Base-by-base conservation (phyloP, 805 yeast species). In the Tetrapisispora pingtungensis region DNA sequence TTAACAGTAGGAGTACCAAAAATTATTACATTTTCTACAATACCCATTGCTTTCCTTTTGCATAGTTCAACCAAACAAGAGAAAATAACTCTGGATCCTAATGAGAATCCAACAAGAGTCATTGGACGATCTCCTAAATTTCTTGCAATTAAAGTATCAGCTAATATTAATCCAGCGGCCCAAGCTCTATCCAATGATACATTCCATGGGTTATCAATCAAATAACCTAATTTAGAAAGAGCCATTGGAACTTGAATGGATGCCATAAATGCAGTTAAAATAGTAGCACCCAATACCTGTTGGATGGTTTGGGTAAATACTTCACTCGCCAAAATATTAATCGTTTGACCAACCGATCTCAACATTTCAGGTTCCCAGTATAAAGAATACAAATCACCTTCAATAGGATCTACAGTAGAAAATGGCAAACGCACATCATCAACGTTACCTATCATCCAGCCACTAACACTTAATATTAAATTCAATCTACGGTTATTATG, bases 331-430 rank as follows among this genome's bases (percentile, higher is more conserved):
- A 93, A 72, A 55, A 93, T 89, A 49, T 79, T 78, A 50, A 93
- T 90, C 0, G 98, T 93, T 63, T 93, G 97, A 59, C 99, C 99
- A 76, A 85, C 87, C 44, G 95, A 84, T 49, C 79, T 81, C 55
- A 93, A 77, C 93, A 93, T 86, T 52, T 93, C 98, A 0, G 99
- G 99, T 63, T 93, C 99, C 98, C 98, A 93, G 40, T 85, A 68
- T 7, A 93, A 70, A 0, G 97, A 87, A 55, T 83, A 85, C 52
- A 93, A 66, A 61, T 93, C 99, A 15, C 99, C 99, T 90, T 90
- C 88, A 0, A 90, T 86, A 0, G 98, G 98, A 58, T 94, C 98
- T 8, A 93, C 84, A 0, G 98, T 93, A 1, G 96, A 84, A 59
- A 89, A 93, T 2, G 98, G 98, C 49, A 93, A 73, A 58, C 99